These are phyloP conservation scores for Gossypium mustelinum DNA, from an alignment of 345 rosid genomes.

Conservation along the genomic window DNA sequence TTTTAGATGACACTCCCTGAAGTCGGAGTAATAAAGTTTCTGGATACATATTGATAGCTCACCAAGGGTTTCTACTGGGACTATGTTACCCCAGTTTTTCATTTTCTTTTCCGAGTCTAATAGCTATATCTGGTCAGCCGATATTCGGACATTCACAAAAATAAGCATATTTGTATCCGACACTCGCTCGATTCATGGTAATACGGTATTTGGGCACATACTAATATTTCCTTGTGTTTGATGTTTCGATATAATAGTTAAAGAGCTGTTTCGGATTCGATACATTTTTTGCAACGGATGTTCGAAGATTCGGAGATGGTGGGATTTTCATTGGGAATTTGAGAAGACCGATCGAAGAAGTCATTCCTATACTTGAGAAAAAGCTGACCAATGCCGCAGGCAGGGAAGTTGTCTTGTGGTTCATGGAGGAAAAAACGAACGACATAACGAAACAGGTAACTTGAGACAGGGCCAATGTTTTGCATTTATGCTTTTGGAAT, in stretches of 20 bases:
- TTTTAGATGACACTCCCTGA: background rate
- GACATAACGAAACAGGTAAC: slow-evolving; percentile 85
- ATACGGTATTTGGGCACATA: too few species aligned
- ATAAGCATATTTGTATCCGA: too few species aligned
- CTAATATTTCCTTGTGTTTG: slow-evolving; percentile 1
- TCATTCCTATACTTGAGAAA: slow-evolving; percentile 70
- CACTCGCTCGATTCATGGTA: too few species aligned
- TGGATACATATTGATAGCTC: background rate
- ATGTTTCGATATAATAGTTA: slow-evolving; percentile 48
- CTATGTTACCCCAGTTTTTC: background rate
- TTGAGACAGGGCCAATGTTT: background rate
- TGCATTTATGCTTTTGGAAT: background rate
- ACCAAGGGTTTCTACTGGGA: background rate
- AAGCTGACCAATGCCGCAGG: slow-evolving; percentile 85
- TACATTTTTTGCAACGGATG: slow-evolving; percentile 86
- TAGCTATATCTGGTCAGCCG: too few species aligned
- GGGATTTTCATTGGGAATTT: slow-evolving; percentile 88
- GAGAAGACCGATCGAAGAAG: slow-evolving; percentile 73
- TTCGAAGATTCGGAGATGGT: slow-evolving; percentile 93
- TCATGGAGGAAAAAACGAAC: slow-evolving; percentile 85
- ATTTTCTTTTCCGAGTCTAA: too few species aligned
- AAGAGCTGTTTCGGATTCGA: slow-evolving; percentile 84
- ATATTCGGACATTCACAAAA: too few species aligned
- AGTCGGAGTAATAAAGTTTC: background rate
- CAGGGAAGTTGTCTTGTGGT: slow-evolving; percentile 80